Evolutionary conservation across 2,329 filamentous ascomycete species (phyloP).

Genomic region (Talaromyces atroroseus): DNA sequence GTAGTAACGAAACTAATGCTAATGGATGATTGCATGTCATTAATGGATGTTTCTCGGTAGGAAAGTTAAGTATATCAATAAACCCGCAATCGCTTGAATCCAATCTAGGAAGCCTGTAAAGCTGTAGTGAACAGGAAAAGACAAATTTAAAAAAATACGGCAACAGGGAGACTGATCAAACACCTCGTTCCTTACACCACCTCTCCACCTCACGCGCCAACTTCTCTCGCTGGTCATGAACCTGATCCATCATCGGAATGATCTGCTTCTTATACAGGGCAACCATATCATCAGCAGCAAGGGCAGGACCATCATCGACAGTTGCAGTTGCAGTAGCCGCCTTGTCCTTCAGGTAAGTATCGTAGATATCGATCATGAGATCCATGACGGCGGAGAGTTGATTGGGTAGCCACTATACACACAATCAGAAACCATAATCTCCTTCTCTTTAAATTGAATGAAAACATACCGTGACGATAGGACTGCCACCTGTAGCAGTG

Average conservation of each 20-base stretch:
- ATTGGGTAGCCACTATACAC: slow-evolving; percentile 41
- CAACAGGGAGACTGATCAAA: slow-evolving; percentile 14
- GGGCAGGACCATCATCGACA: slow-evolving; percentile 4
- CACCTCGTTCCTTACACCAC: slow-evolving; percentile 43
- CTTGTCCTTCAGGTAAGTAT: slow-evolving; percentile 33
- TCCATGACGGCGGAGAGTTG: slow-evolving; percentile 47
- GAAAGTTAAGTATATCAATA: background rate
- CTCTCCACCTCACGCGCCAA: slow-evolving; percentile 39
- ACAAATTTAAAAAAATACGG: slow-evolving; percentile 1
- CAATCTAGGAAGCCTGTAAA: background rate
- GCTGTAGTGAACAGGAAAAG: background rate
- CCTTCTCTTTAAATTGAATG: background rate
- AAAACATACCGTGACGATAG: slow-evolving; percentile 41
- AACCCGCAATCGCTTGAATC: background rate
- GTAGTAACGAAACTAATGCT: background rate
- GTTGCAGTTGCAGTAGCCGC: slow-evolving; percentile 12
- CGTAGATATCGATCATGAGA: slow-evolving; percentile 42
- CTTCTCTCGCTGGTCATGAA: slow-evolving; percentile 32
- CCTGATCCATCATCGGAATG: slow-evolving; percentile 31
- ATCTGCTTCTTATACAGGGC: slow-evolving; percentile 24
- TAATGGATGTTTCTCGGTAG: background rate
- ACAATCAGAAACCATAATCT: background rate
- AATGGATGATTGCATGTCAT: background rate
- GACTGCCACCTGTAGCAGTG: slow-evolving; percentile 45
- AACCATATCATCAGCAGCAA: slow-evolving; percentile 12